Evolutionary conservation across 768 basidiomycete genomes (phyloP), one percentile per base, ranked within the genome.

Genomic region (Dioszegia crocea): DNA sequence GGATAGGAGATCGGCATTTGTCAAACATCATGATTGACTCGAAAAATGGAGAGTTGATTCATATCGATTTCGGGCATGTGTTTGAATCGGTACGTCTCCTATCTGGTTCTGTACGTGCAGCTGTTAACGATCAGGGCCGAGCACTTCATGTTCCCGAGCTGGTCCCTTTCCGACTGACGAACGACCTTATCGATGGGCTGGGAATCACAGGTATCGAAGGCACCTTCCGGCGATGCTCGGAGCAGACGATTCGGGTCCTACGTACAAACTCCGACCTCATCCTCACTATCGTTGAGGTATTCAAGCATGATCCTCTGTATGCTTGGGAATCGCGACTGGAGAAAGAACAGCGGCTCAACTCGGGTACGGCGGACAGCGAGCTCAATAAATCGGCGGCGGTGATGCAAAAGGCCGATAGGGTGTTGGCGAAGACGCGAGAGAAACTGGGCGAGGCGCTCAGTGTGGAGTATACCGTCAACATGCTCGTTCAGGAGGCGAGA

Each of bases 21-120:
- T 87, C 88, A 41, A 99, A 99, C 76, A 94, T 99, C 67, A 80
- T 99, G 44, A 80, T 98, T 44, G 92, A 98, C 75, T 83, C 84
- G 47, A 75, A 75, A 26, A 85, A 84, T 9, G 94, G 94, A 16
- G 91, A 98, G 70, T 81, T 93, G 44, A 85, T 98, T 6, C 92
- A 96, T 74, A 99, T 99, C 53, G 94, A 99, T 76, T 81, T 98
- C 0, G 94, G 94, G 0, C 91, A 98, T 59, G 91, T 92, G 0
- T 98, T 99, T 76, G 96, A 96, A 60, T 90, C 91, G 80, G 91
- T 89, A 61, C 65, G 81, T 70, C 17, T 54, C 24, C 39, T 16
- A 29, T 17, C 11, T 11, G 40, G 36, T 21, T 26, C 41, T 23
- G 14, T 30, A n/a, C 19, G 60, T 16, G 12, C 21, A 38, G 33